Evolutionary conservation across 2,329 filamentous ascomycete genomes (phyloP).

Genomic region (Fusarium humuli): DNA sequence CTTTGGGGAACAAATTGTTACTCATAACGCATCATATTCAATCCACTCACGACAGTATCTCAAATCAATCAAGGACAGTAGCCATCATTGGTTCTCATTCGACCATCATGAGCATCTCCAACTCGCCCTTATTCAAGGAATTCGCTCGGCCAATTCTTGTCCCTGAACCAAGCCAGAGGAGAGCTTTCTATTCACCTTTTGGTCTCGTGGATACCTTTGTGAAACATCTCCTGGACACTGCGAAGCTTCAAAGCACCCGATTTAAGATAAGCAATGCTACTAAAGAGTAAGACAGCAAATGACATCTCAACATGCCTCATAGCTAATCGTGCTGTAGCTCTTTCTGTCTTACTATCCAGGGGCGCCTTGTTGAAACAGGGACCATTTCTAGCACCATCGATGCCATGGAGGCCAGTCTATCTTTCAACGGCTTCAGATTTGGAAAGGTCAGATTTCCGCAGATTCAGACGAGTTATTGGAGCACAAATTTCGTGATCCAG

Average conservation of each 20-base stretch:
- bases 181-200: slow-evolving; percentile 11
- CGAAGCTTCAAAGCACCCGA: slow-evolving; percentile 45
- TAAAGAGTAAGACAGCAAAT: slow-evolving; percentile 44
- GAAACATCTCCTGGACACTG: slow-evolving; percentile 46
- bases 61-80: not conserved
- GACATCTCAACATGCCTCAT: not conserved
- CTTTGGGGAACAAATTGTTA: not conserved
- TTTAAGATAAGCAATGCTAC: slow-evolving; percentile 49
- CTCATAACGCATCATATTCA: not conserved
- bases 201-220: slow-evolving; percentile 46
- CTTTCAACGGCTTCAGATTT: slow-evolving; percentile 47
- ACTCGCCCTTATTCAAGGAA: slow-evolving; percentile 45
- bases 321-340: slow-evolving; percentile 39
- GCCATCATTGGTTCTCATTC: not conserved
- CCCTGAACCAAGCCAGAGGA: not conserved
- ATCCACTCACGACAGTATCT: not conserved
- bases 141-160: slow-evolving; percentile 40
- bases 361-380: slow-evolving; percentile 48
- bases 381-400: slow-evolving; percentile 48
- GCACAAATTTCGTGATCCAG: slow-evolving; percentile 43
- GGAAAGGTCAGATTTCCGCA: slow-evolving; percentile 49
- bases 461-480: slow-evolving; percentile 46
- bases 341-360: slow-evolving; percentile 48
- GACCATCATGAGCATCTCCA: slow-evolving; percentile 40
- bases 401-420: slow-evolving; percentile 47